Evolutionary conservation across 805 yeast genomes (phyloP).

Genomic region (Hanseniaspora jakobsenii): DNA sequence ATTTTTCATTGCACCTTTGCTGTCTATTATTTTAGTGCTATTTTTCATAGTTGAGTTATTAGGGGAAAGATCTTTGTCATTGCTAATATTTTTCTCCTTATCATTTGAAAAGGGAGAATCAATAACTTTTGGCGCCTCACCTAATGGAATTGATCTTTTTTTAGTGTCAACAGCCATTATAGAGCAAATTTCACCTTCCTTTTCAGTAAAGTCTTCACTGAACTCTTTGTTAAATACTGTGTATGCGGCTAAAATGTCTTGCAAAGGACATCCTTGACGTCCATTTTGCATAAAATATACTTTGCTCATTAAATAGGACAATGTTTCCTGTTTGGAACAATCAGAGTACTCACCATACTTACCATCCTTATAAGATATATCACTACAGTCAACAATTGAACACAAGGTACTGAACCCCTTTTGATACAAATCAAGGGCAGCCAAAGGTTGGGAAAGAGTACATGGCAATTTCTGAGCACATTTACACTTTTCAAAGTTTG

Average conservation of each 20-base stretch:
- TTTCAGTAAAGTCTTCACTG: no score
- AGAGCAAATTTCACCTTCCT: no score
- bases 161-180: not conserved
- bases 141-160: not conserved
- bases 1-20: not conserved
- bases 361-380: conserved; percentile 51
- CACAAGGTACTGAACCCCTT: conserved; percentile 49
- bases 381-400: conserved; percentile 44
- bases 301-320: conserved; percentile 49
- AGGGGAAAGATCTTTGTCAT: no score
- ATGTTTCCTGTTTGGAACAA: conserved; percentile 51
- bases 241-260: conserved; percentile 15
- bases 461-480: conserved; percentile 51
- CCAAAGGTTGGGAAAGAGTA: conserved; percentile 37
- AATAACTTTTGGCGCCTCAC: not conserved
- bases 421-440: conserved; percentile 38
- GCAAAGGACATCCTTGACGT: conserved; percentile 23
- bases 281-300: conserved; percentile 42
- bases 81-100: not conserved
- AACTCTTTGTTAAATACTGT: conserved; percentile 21
- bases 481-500: conserved; percentile 46
- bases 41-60: no score
- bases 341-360: conserved; percentile 55
- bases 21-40: no score
- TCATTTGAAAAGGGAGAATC: not conserved